These are phyloP conservation scores for Aspergillus costaricaensis DNA, from an alignment of 2,329 filamentous ascomycete species.

Conservation along the genomic window DNA sequence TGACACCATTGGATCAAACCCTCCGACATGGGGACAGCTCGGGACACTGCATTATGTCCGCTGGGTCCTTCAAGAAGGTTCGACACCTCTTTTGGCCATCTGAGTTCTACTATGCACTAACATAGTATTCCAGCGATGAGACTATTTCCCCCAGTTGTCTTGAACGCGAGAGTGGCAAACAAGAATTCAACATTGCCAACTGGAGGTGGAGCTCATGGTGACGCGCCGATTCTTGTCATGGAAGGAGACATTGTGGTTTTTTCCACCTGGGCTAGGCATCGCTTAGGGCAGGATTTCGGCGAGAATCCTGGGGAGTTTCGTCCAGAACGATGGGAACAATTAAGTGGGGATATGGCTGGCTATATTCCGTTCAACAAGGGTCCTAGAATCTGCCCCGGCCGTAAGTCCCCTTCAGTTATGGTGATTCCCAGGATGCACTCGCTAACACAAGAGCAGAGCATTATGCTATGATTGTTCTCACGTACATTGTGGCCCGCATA, in stretches of 20 bases:
- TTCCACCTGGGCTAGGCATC: slow-evolving; percentile 31
- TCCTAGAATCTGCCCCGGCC: slow-evolving; percentile 42
- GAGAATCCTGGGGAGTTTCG: slow-evolving; percentile 29
- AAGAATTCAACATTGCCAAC: slow-evolving; percentile 23
- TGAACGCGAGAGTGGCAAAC: slow-evolving; percentile 13
- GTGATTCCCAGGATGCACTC: background rate
- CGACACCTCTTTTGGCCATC: background rate
- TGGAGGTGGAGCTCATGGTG: slow-evolving; percentile 34
- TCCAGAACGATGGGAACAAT: slow-evolving; percentile 37
- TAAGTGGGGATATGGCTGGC: slow-evolving; percentile 35
- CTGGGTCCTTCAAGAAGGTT: slow-evolving; percentile 8
- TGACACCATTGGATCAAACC: slow-evolving; percentile 1
- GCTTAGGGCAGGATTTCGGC: slow-evolving; percentile 31
- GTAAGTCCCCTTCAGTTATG: background rate
- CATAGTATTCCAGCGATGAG: background rate
- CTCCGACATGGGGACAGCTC: slow-evolving; percentile 13
- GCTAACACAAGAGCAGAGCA: slow-evolving; percentile 11
- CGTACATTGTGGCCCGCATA: slow-evolving; percentile 16
- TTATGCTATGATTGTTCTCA: slow-evolving; percentile 17
- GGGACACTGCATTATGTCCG: slow-evolving; percentile 14
- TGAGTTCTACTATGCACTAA: background rate
- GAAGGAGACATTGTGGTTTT: slow-evolving; percentile 25
- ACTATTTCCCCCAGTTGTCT: slow-evolving; percentile 4
- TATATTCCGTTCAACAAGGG: slow-evolving; percentile 51
- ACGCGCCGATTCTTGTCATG: slow-evolving; percentile 27